Base-by-base conservation (phyloP, 345 rosid species). In the Pistacia vera region DNA sequence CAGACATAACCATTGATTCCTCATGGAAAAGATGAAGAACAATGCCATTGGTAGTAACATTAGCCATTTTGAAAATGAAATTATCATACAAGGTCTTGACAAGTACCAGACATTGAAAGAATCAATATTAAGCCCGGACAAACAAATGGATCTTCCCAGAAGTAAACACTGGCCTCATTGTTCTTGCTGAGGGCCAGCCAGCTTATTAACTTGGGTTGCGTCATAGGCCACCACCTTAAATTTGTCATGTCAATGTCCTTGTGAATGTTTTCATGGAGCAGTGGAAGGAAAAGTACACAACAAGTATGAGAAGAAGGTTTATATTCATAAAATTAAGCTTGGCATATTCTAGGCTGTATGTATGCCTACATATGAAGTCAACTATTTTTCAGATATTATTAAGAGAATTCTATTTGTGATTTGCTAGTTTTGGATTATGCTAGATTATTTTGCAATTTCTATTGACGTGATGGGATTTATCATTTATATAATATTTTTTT, bases 171-270 rank as follows among this genome's bases (percentile, higher is more conserved):
- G 94, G 97, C 51, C 77, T 90, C 88, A 87, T 90, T 51, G 80
- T 90, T 38, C 75, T 90, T 62, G 92, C 89, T 0, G 1, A 25
- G 0, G 25, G 25, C 25, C 85, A 91, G 92, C 25, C 94, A 91
- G 25, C 81, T 90, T 72, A 88, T 88, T 91, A 91, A 90, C 82
- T 78, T 90, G 90, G 89, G 92, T 30, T 90, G 94, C 28, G 92
- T 91, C 16, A 90, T 92, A 2, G 92, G 97, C 14, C 97, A 91
- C 69, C 92, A 92, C 8, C 87, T 91, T 81, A 25, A 0, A 25
- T 92, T 92, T 10, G 94, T 87, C 81, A 90, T 90, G 91, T 92
- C 97, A 0, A 87, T 89, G 81, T 90, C 86, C 94, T 88, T 70
- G 94, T 88, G 88, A 88, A 86, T 80, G 90, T 91, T 2, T 89